phyloP scores from a whole-genome alignment of 345 rosid species.

The Aegle marmelos region DNA sequence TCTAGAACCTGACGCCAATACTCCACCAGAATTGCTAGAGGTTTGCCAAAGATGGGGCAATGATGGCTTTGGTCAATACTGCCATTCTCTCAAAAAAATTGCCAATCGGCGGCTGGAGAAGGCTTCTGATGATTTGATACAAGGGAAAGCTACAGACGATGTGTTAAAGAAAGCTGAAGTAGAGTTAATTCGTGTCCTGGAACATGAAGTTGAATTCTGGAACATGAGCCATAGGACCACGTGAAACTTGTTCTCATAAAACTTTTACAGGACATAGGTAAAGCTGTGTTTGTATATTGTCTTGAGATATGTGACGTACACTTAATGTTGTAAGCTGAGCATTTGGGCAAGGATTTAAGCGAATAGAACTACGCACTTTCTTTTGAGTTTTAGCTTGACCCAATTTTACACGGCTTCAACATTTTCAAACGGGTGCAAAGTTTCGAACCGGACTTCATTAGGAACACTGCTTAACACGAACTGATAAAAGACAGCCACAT shows the following conservation, averaged over 20 bases:
- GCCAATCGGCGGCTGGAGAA: constrained; percentile 51
- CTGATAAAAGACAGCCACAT: background rate
- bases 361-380: no score
- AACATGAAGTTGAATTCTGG: constrained; percentile 78
- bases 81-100: constrained; percentile 46
- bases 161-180: constrained; percentile 48
- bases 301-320: no score
- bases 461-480: no score
- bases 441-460: no score
- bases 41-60: constrained; percentile 91
- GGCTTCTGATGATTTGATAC: constrained; percentile 36
- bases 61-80: constrained; percentile 53
- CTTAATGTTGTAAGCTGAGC: background rate
- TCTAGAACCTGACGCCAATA: constrained; percentile 52
- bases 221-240: constrained; percentile 50
- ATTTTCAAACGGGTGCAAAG: no score
- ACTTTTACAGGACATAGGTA: background rate
- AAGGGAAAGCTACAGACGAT: constrained; percentile 42
- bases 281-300: no score
- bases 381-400: no score
- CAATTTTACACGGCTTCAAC: no score
- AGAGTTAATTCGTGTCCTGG: constrained; percentile 49
- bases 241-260: constrained; percentile 8
- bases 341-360: background rate
- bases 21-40: constrained; percentile 46